Conservation (phyloP, 768 basidiomycete species). For the Termitomyces sp. region DNA sequence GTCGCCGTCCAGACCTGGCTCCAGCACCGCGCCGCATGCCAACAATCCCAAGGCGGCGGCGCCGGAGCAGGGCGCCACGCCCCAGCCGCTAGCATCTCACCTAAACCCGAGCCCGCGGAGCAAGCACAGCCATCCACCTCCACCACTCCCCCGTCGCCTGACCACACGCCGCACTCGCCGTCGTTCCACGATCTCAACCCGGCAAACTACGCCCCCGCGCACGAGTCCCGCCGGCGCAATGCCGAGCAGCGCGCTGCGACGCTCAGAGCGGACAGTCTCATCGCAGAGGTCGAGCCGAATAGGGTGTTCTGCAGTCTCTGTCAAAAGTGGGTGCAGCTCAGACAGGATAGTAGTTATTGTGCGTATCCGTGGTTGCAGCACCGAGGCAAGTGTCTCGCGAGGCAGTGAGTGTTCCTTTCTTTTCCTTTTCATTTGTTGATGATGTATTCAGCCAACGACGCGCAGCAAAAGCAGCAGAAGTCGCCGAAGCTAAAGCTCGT, state of each 20-base stretch:
- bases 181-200: slow-evolving; percentile 60
- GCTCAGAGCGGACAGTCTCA: slow-evolving; percentile 60
- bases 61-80: too few relatives aligned
- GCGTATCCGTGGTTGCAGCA: slow-evolving; percentile 39
- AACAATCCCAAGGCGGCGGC: slow-evolving; percentile 24
- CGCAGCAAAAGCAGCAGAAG: slow-evolving; percentile 50
- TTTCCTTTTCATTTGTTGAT: slow-evolving; percentile 3
- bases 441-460: slow-evolving; percentile 46
- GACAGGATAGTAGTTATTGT: slow-evolving; percentile 76
- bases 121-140: background rate
- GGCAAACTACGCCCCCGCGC: slow-evolving; percentile 48
- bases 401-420: slow-evolving; percentile 48
- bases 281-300: slow-evolving; percentile 70
- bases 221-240: slow-evolving; percentile 70
- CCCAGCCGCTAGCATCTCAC: too few relatives aligned
- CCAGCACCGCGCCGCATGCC: slow-evolving; percentile 56
- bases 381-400: slow-evolving; percentile 33
- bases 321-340: slow-evolving; percentile 78
- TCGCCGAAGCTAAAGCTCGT: slow-evolving; percentile 41
- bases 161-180: background rate
- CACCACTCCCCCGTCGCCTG: background rate
- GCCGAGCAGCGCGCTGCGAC: slow-evolving; percentile 78
- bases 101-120: background rate
- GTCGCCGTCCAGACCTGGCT: slow-evolving; percentile 65
- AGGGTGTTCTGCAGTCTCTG: slow-evolving; percentile 74